Evolutionary conservation across 2,329 filamentous ascomycete species (phyloP), one percentile per base, ranked within the genome.

Genomic region (Zasmidium cellare): DNA sequence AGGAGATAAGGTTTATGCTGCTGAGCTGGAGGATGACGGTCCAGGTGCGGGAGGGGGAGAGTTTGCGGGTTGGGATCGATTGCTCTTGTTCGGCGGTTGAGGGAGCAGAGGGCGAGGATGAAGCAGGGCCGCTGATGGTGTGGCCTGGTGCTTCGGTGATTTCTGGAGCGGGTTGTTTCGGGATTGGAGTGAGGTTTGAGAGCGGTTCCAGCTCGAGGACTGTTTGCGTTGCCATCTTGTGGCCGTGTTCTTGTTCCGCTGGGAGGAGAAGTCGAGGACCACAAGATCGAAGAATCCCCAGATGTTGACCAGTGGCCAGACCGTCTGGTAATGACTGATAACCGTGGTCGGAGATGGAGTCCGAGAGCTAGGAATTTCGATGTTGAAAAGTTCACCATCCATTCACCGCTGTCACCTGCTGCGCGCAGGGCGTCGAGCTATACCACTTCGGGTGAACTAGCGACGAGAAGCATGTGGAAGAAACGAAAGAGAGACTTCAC

Each of bases 1-100:
- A 62, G 20, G 59, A 61, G 31, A 68, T 52, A 23, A 67, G 59
- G 31, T 62, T 59, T 16, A 62, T 56, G 58, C 58, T 60, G 46
- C 59, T 53, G 25, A 67, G 60, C 53, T 63, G 62, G 19, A 51
- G 47, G 45, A 64, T 59, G 24, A 63, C 57, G 41, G 64, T 59
- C 7, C 59, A 57, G 2, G 64, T 52, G 46, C 59, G 61, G 16
- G 53, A 44, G 23, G 46, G 59, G 7, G 61, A 54, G n/a, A 65
- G 55, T 52, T 47, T 53, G 2, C 49, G 45, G 22, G 41, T 25
- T n/a, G n/a, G n/a, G n/a, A n/a, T n/a, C 9, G 9, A 14, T 5
- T 12, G 3, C 12, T 46, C 23, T 35, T n/a, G 9, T 6, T 5
- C 25, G 16, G 24, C n/a, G 20, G 12, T 28, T 25, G 50, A 19